Evolutionary conservation across 2,329 filamentous ascomycete genomes (phyloP).

Genomic region (Aureobasidium leucospermi): DNA sequence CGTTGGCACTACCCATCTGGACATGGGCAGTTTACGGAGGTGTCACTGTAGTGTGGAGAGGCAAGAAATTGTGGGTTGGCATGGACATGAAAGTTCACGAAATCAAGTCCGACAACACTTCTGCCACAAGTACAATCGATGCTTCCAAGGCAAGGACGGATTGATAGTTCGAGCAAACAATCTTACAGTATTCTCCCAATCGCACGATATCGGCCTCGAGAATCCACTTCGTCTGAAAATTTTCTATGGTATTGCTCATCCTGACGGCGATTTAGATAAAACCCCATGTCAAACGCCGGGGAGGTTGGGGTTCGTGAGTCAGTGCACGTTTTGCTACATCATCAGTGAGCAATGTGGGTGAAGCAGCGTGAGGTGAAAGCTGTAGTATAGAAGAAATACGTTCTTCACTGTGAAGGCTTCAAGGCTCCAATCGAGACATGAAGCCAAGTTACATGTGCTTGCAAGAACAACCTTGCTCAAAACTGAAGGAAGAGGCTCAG

Average conservation of each 20-base stretch:
- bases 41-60: slow-evolving; percentile 79
- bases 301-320: slow-evolving; percentile 4
- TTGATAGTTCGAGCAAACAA: neutral
- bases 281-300: slow-evolving; percentile 12
- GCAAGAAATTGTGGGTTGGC: slow-evolving; percentile 71
- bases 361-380: no score
- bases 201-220: slow-evolving; percentile 1
- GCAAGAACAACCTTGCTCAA: neutral
- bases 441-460: neutral
- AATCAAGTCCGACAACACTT: slow-evolving; percentile 16
- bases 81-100: slow-evolving; percentile 74
- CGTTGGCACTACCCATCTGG: slow-evolving; percentile 83
- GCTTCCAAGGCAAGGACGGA: slow-evolving; percentile 4
- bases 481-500: neutral
- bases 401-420: no score
- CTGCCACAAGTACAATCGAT: neutral
- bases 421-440: no score
- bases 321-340: slow-evolving; percentile 3
- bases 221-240: neutral
- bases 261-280: slow-evolving; percentile 10
- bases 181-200: neutral
- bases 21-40: slow-evolving; percentile 83
- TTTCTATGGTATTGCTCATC: slow-evolving; percentile 9
- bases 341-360: neutral
- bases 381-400: no score